Evolutionary conservation across 2,329 filamentous ascomycete species (phyloP), one percentile per base, ranked within the genome.

Genomic region (Trichothecium roseum): DNA sequence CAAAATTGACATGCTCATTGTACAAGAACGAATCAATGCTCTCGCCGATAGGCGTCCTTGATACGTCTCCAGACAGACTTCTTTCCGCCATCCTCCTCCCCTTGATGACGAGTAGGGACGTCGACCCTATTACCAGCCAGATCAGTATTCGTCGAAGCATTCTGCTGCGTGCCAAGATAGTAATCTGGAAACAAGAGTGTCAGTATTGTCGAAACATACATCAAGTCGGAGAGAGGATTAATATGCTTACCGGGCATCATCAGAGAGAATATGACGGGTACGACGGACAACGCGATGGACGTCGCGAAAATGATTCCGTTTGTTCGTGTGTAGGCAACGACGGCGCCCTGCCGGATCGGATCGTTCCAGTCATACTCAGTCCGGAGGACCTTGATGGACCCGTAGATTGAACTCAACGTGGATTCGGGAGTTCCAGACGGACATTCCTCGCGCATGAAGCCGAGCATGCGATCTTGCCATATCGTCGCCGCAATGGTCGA

Each of bases 141-240:
- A 36, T 52, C 53, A 18, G 38, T 56, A 42, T 54, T 55, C 4
- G 42, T 55, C n/a, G 48, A 50, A 7, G 54, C 53, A 16, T 56
- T 55, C 42, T 56, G 54, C 37, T 54, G 48, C 42, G 53, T 51
- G 39, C 54, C 56, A 2, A 56, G 45, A 34, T 55, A 57, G 43
- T 41, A 64, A 47, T 64, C 52, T 30, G 61, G 59, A 59, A 63
- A 62, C 42, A 59, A 60, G 16, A 63, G 45, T 2, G 57, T 45
- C 57, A 18, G 62, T 24, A 24, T 24, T 10, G 6, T 6, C 20
- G 10, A 24, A 24, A 10, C 20, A n/a, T 24, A 24, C 20, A 24
- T 6, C 6, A 24, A 24, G 6, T 6, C 20, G 10, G 20, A 24
- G 20, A 24, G 10, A 24, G 20, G 6, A 24, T n/a, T n/a, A 10